Evolutionary conservation across 371 early-diverging fungal genomes (phyloP).

Genomic region (Mortierella sp.): DNA sequence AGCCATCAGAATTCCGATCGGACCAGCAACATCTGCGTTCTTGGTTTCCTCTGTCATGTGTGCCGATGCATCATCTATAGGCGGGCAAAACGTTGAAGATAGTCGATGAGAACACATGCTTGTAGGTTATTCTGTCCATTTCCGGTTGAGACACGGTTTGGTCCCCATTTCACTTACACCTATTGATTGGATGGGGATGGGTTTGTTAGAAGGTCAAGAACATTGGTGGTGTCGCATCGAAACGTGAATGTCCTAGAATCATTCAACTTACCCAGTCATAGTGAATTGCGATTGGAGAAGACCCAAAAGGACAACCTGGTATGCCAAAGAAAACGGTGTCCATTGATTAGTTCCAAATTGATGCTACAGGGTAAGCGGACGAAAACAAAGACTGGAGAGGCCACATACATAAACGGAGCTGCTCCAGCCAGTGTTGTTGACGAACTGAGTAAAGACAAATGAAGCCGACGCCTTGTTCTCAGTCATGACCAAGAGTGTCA

Average conservation of each 20-base stretch:
- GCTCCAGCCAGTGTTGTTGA: slow-evolving; percentile 59
- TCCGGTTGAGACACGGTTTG: not conserved
- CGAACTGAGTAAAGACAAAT: slow-evolving; percentile 58
- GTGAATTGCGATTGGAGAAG: slow-evolving; percentile 61
- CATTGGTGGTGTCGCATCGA: not conserved
- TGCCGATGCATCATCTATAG: slow-evolving; percentile 72
- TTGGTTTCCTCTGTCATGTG: slow-evolving; percentile 84
- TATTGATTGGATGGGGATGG: not conserved
- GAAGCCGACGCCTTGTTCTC: slow-evolving; percentile 55
- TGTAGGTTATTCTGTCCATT: not conserved
- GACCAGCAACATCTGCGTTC: slow-evolving; percentile 66
- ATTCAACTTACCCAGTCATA: slow-evolving; percentile 51
- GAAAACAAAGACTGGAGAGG: not conserved
- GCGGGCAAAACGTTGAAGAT: not conserved
- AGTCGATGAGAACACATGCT: not conserved
- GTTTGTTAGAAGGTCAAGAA: too few species aligned
- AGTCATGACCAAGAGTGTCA: slow-evolving; percentile 58
- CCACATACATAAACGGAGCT: slow-evolving; percentile 58
- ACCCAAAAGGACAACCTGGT: slow-evolving; percentile 57
- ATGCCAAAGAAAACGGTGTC: not conserved
- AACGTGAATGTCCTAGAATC: not conserved
- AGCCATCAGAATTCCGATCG: slow-evolving; percentile 70
- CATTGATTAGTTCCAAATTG: not conserved
- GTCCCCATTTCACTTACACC: slow-evolving; percentile 2
- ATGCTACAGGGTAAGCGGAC: not conserved